phyloP scores from a whole-genome alignment of 2,329 filamentous ascomycete species.

The Gliomastix tumulicola region DNA sequence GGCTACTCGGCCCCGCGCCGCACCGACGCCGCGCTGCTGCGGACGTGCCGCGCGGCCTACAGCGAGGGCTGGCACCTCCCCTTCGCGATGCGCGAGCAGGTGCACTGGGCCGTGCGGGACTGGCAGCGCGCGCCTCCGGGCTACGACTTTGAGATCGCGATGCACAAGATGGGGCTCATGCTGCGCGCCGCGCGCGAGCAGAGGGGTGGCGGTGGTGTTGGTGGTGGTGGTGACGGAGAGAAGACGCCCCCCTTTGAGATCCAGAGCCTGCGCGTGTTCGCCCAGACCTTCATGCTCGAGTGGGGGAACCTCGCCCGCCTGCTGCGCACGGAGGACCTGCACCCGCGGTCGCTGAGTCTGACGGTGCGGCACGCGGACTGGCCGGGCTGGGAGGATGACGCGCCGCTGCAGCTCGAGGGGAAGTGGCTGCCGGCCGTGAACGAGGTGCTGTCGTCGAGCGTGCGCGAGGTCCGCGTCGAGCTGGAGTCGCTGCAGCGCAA shows the following conservation, averaged over 20 bases:
- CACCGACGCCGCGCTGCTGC: constrained; percentile 28
- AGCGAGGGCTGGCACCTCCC: constrained; percentile 34
- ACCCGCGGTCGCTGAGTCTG: constrained; percentile 28
- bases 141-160: constrained; percentile 2
- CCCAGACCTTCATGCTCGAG: constrained; percentile 32
- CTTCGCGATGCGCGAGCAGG: constrained; percentile 27
- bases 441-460: constrained; percentile 16
- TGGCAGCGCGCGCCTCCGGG: constrained; percentile 20
- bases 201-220: too few species aligned
- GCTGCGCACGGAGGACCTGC: constrained; percentile 17
- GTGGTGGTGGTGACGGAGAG: too few species aligned
- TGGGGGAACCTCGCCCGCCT: constrained; percentile 14
- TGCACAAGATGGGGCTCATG: background rate
- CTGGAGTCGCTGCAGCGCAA: constrained; percentile 40
- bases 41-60: constrained; percentile 33
- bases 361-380: constrained; percentile 44
- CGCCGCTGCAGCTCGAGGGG: constrained; percentile 23
- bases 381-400: constrained; percentile 34
- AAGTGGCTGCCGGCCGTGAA: constrained; percentile 23
- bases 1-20: constrained; percentile 27
- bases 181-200: background rate
- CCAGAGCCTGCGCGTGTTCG: constrained; percentile 28
- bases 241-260: constrained; percentile 11
- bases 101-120: constrained; percentile 24
- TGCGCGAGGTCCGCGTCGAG: constrained; percentile 33